Evolutionary conservation across 148 eudicot genomes (phyloP).

Genomic region (Cornus florida): DNA sequence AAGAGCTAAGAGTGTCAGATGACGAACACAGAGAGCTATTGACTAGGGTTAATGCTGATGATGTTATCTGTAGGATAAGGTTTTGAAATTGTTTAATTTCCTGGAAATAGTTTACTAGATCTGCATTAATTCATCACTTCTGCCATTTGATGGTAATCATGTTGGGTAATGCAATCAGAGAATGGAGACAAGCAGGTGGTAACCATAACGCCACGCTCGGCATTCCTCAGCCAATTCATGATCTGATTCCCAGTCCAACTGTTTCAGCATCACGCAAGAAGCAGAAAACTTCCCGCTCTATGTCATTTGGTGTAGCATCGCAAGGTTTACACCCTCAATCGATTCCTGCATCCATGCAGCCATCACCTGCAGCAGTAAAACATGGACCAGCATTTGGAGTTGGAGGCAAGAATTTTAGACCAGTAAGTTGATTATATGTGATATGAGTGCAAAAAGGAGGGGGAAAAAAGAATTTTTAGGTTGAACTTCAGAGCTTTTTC

Average conservation of each 20-base stretch:
- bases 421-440: constrained; percentile 39
- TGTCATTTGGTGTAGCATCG: constrained; percentile 38
- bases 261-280: constrained; percentile 72
- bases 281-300: constrained; percentile 58
- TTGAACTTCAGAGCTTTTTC: constrained; percentile 7
- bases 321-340: constrained; percentile 45
- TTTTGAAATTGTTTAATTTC: constrained; percentile 17
- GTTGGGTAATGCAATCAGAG: constrained; percentile 39
- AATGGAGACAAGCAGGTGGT: constrained; percentile 85
- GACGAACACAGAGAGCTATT: constrained; percentile 95
- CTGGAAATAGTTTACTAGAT: background rate
- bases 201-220: constrained; percentile 33
- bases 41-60: constrained; percentile 70
- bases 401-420: constrained; percentile 58
- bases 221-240: constrained; percentile 55
- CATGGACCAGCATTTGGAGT: constrained; percentile 42
- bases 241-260: constrained; percentile 61
- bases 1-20: constrained; percentile 94
- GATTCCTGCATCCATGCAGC: constrained; percentile 36
- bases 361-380: constrained; percentile 44
- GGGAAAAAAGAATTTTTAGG: background rate
- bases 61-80: constrained; percentile 73
- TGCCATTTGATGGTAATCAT: constrained; percentile 11
- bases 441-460: background rate
- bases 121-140: constrained; percentile 3